Percentiles rank a stretch among this genome's conserved stretches.
These are phyloP conservation scores for Aspergillus aculeatus DNA, from an alignment of 2,329 filamentous ascomycete species.

Conservation along the genomic window DNA sequence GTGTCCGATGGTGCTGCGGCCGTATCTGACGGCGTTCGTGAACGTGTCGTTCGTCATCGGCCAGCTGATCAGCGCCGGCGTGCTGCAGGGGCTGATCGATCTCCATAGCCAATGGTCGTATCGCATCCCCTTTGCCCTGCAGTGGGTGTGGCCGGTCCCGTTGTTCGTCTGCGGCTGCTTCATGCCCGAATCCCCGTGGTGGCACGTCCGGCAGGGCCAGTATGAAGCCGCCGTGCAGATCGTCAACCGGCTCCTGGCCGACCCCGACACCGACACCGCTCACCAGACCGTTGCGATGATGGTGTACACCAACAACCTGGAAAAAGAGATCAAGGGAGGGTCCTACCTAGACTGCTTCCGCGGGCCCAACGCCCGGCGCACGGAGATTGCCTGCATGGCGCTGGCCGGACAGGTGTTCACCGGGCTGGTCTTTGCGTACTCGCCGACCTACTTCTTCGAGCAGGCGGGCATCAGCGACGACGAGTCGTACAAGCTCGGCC, in stretches of 20 bases:
- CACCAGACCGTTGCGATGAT: slow-evolving; percentile 56
- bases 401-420: slow-evolving; percentile 36
- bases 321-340: slow-evolving; percentile 19
- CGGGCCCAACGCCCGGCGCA: slow-evolving; percentile 37
- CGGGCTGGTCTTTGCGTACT: slow-evolving; percentile 31
- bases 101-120: slow-evolving; percentile 49
- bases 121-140: slow-evolving; percentile 51
- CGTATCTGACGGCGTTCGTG: slow-evolving; percentile 55
- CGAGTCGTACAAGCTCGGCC: slow-evolving; percentile 40
- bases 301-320: slow-evolving; percentile 53
- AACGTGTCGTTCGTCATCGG: slow-evolving; percentile 61
- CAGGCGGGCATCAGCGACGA: slow-evolving; percentile 45
- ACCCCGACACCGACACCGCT: slow-evolving; percentile 34
- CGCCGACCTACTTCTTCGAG: slow-evolving; percentile 38
- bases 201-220: slow-evolving; percentile 46
- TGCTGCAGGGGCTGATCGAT: slow-evolving; percentile 44
- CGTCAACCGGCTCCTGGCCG: slow-evolving; percentile 39
- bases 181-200: slow-evolving; percentile 54
- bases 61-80: slow-evolving; percentile 52
- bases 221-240: slow-evolving; percentile 44
- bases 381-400: slow-evolving; percentile 41
- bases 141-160: slow-evolving; percentile 54
- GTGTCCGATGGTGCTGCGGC: slow-evolving; percentile 45
- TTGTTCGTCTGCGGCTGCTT: slow-evolving; percentile 46
- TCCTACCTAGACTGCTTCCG: slow-evolving; percentile 33